phyloP scores from a whole-genome alignment of 2,329 filamentous ascomycete genomes.

The Didymellaceae sp. region DNA sequence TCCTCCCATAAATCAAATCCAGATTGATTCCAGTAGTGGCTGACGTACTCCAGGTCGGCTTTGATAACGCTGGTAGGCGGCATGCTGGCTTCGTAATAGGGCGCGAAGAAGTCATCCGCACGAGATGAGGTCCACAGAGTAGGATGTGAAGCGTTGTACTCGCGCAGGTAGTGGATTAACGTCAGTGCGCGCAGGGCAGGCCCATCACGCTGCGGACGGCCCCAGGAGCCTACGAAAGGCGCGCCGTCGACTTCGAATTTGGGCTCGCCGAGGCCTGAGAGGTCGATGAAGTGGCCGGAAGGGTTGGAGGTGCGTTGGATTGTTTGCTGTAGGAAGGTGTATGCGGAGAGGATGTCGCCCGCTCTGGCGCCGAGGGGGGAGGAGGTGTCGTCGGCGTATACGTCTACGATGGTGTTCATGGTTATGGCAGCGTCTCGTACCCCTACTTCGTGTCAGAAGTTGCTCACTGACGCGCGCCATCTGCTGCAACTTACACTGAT shows the following conservation, averaged over 20 bases:
- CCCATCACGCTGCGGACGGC: slow-evolving; percentile 54
- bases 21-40: slow-evolving; percentile 50
- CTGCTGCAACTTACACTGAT: slow-evolving; percentile 45
- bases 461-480: too few species aligned
- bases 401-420: slow-evolving; percentile 49
- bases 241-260: slow-evolving; percentile 51
- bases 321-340: slow-evolving; percentile 41
- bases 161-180: slow-evolving; percentile 51
- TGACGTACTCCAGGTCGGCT: slow-evolving; percentile 54
- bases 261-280: slow-evolving; percentile 52
- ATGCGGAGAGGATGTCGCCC: slow-evolving; percentile 42
- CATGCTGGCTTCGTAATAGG: slow-evolving; percentile 47
- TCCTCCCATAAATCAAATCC: slow-evolving; percentile 57
- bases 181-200: slow-evolving; percentile 53
- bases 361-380: slow-evolving; percentile 36
- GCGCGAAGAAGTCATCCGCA: slow-evolving; percentile 40
- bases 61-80: slow-evolving; percentile 52
- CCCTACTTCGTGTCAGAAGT: slow-evolving; percentile 36
- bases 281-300: slow-evolving; percentile 45
- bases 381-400: slow-evolving; percentile 45
- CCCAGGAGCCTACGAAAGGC: slow-evolving; percentile 49
- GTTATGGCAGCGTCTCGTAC: slow-evolving; percentile 55
- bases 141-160: slow-evolving; percentile 51
- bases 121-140: slow-evolving; percentile 38
- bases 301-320: slow-evolving; percentile 51